Evolutionary conservation across 345 rosid genomes (phyloP).

Genomic region (Salix suchowensis): DNA sequence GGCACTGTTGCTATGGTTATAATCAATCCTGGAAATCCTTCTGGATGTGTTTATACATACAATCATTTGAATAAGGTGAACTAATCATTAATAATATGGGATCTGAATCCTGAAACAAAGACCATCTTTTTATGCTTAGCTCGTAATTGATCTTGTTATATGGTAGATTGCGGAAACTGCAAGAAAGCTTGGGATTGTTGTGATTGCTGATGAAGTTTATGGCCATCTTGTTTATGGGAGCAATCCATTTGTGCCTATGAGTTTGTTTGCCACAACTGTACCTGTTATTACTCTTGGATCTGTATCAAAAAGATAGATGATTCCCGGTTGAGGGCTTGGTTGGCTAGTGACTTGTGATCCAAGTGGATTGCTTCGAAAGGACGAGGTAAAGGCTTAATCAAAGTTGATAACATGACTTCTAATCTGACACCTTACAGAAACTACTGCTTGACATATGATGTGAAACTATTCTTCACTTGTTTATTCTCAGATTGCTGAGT

Average conservation of each 20-base stretch:
- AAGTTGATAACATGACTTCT: neutral
- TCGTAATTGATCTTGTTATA: neutral
- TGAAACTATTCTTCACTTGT: neutral
- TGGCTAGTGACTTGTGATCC: slow-evolving; percentile 67
- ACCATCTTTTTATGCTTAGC: neutral
- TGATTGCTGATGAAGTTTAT: slow-evolving; percentile 52
- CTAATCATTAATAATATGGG: neutral
- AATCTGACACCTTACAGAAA: neutral
- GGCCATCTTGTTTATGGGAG: slow-evolving; percentile 44
- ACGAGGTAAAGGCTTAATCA: neutral
- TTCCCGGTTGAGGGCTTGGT: slow-evolving; percentile 82
- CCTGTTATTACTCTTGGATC: slow-evolving; percentile 67
- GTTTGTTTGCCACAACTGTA: slow-evolving; percentile 45
- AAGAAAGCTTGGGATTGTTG: slow-evolving; percentile 54
- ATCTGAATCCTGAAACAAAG: neutral
- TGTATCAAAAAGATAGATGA: slow-evolving; percentile 69
- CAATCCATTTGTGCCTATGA: slow-evolving; percentile 61
- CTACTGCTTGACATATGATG: neutral
- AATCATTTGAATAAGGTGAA: neutral
- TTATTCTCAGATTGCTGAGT: neutral
- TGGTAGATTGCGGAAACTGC: slow-evolving; percentile 55
- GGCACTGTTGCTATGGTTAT: neutral
- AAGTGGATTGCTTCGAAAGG: slow-evolving; percentile 30
- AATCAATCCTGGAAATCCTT: neutral
- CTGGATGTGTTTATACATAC: neutral